phyloP scores from a whole-genome alignment of 2,329 filamentous ascomycete species.

The Pseudovirgaria hyperparasitica region DNA sequence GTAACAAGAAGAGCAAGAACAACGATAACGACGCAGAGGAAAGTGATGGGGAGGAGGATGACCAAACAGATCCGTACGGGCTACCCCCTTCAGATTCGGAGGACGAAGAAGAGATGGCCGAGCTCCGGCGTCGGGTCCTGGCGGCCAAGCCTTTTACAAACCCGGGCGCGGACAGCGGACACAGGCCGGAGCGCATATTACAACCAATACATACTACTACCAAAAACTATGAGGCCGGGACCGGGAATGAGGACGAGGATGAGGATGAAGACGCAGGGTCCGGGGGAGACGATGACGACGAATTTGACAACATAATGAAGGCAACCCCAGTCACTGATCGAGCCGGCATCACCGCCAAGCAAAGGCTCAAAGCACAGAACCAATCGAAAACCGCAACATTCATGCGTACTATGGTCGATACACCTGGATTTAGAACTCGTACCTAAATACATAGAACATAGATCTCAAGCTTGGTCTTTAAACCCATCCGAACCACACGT shows the following conservation, averaged over 20 bases:
- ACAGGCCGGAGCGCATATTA: too few relatives aligned
- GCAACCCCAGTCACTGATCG: slow-evolving; percentile 82
- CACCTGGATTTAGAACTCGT: too few relatives aligned
- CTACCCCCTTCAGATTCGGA: slow-evolving; percentile 64
- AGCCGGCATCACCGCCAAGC: slow-evolving; percentile 56
- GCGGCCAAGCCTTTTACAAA: slow-evolving; percentile 81
- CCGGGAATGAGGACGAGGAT: slow-evolving; percentile 18
- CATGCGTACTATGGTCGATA: too few relatives aligned
- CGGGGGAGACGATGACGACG: slow-evolving; percentile 62
- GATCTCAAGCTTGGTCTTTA: too few relatives aligned
- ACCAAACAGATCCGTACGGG: slow-evolving; percentile 54
- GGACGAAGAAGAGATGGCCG: slow-evolving; percentile 85
- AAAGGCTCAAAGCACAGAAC: slow-evolving; percentile 34
- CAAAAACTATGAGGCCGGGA: slow-evolving; percentile 35
- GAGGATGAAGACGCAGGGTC: slow-evolving; percentile 54
- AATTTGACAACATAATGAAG: slow-evolving; percentile 87
- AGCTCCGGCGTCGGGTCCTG: slow-evolving; percentile 79
- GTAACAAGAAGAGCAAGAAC: slow-evolving; percentile 9
- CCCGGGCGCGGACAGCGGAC: slow-evolving; percentile 25
- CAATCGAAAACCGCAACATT: slow-evolving; percentile 19
- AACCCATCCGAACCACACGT: too few relatives aligned
- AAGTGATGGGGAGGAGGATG: slow-evolving; percentile 33
- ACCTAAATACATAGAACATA: too few relatives aligned
- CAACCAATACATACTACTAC: too few relatives aligned
- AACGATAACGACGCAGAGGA: slow-evolving; percentile 28